Evolutionary conservation across 164 flowering plant species (phyloP).

Genomic region (Tetrastigma voinierianum): DNA sequence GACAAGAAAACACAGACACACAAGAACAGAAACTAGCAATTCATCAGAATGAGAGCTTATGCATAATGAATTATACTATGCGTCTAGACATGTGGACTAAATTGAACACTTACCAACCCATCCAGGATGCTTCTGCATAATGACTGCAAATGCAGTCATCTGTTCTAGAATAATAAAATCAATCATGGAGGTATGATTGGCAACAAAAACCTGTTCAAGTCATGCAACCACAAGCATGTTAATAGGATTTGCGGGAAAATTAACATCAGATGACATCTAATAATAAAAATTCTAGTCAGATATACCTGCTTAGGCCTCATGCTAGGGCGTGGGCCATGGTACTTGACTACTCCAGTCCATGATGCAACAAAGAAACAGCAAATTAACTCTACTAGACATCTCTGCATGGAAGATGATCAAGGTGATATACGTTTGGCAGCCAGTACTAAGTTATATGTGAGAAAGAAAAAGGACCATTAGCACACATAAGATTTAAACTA

Average conservation of each 20-base stretch:
- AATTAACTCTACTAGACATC: slow-evolving; percentile 83
- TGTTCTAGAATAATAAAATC: slow-evolving; percentile 95
- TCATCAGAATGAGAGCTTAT: no score
- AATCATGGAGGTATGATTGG: slow-evolving; percentile 99
- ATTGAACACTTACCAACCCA: slow-evolving; percentile 89
- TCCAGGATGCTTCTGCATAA: slow-evolving; percentile 99
- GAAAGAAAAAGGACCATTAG: neutral
- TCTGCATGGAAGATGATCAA: slow-evolving; percentile 39
- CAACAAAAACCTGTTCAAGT: slow-evolving; percentile 82
- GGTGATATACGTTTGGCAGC: neutral
- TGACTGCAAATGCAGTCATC: slow-evolving; percentile 98
- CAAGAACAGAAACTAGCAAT: no score
- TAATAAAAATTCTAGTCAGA: neutral
- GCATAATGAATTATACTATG: no score
- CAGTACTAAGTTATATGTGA: neutral
- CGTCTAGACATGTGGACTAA: no score
- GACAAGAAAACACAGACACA: no score
- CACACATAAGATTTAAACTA: neutral
- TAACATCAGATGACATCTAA: neutral
- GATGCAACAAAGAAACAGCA: slow-evolving; percentile 97
- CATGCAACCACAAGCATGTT: neutral
- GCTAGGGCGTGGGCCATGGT: slow-evolving; percentile 98
- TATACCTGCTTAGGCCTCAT: slow-evolving; percentile 83
- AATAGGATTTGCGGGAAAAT: neutral
- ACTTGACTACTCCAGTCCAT: slow-evolving; percentile 99